phyloP scores from a whole-genome alignment of 176 grass and related monocot species.

The Triticum urartu region DNA sequence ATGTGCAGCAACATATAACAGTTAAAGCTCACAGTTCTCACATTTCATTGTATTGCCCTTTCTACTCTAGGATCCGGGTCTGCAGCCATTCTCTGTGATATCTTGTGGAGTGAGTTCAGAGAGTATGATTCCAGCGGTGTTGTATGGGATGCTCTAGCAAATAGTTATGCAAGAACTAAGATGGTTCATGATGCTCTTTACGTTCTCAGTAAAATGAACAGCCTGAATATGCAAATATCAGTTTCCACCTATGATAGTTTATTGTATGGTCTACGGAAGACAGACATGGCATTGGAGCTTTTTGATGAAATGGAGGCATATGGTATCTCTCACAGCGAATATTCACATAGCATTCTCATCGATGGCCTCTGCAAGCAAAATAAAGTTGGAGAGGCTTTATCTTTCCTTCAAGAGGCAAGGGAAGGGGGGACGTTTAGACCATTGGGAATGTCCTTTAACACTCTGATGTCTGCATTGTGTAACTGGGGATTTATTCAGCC shows the following conservation, averaged over 20 bases:
- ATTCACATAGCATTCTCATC: constrained; percentile 66
- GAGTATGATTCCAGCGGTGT: constrained; percentile 36
- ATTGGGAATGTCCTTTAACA: constrained; percentile 65
- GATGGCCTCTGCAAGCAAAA: constrained; percentile 81
- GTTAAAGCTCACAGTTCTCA: not conserved
- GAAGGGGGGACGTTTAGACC: constrained; percentile 53
- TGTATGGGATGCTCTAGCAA: constrained; percentile 83
- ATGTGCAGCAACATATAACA: not conserved
- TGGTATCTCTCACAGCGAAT: constrained; percentile 52
- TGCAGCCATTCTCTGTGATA: constrained; percentile 50
- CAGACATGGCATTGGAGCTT: constrained; percentile 47
- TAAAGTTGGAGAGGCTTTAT: constrained; percentile 67
- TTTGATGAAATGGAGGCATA: constrained; percentile 68
- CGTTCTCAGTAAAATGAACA: constrained; percentile 75
- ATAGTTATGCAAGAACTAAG: constrained; percentile 59
- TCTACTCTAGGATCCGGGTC: constrained; percentile 58
- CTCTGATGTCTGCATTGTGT: constrained; percentile 66
- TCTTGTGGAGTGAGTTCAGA: constrained; percentile 53
- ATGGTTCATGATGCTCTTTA: constrained; percentile 76
- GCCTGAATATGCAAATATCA: constrained; percentile 68
- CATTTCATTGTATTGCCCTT: constrained; percentile 14
- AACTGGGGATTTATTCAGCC: constrained; percentile 49
- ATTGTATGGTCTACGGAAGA: constrained; percentile 52
- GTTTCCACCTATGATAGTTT: constrained; percentile 72
- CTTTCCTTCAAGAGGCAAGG: constrained; percentile 66